Conservation (phyloP, 2,329 filamentous ascomycete genomes). For the Aspergillus pseudotamarii region DNA sequence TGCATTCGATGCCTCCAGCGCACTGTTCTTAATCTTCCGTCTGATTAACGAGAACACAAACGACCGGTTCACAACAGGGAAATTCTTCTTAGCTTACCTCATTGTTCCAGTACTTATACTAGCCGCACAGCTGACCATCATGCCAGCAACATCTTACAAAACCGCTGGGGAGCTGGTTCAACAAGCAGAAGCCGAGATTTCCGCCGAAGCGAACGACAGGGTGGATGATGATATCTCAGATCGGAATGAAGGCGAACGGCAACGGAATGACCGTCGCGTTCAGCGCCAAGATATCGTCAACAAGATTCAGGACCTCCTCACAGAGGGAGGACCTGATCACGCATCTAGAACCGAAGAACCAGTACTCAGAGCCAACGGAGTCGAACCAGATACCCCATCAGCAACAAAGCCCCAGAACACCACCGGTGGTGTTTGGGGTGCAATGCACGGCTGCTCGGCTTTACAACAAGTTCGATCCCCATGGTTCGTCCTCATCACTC, state of each 20-base stretch:
- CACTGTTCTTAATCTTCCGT: conserved; percentile 74
- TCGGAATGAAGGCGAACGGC: conserved; percentile 47
- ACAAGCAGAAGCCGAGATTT: conserved; percentile 61
- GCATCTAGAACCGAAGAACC: conserved; percentile 10
- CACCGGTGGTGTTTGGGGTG: conserved; percentile 74
- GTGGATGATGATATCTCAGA: conserved; percentile 60
- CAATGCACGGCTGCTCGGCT: conserved; percentile 73
- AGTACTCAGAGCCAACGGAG: conserved; percentile 3
- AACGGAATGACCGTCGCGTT: conserved; percentile 58
- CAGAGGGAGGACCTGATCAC: conserved; percentile 37
- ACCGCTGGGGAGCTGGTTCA: conserved; percentile 81
- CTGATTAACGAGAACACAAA: conserved; percentile 65
- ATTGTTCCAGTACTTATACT: conserved; percentile 69
- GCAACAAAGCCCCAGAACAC: conserved; percentile 30
- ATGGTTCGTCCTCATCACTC: conserved; percentile 84
- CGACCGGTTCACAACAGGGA: conserved; percentile 61
- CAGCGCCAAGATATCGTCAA: conserved; percentile 66
- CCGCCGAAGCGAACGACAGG: conserved; percentile 59
- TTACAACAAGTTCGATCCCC: conserved; percentile 73
- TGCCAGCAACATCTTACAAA: conserved; percentile 79
- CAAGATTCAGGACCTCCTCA: conserved; percentile 74
- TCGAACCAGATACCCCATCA: conserved; percentile 31
- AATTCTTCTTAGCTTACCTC: conserved; percentile 75
- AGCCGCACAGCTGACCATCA: conserved; percentile 67
- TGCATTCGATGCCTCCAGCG: conserved; percentile 81